Base-by-base conservation (phyloP, 169 alveolate species). In the Plasmodium vinckei region DNA sequence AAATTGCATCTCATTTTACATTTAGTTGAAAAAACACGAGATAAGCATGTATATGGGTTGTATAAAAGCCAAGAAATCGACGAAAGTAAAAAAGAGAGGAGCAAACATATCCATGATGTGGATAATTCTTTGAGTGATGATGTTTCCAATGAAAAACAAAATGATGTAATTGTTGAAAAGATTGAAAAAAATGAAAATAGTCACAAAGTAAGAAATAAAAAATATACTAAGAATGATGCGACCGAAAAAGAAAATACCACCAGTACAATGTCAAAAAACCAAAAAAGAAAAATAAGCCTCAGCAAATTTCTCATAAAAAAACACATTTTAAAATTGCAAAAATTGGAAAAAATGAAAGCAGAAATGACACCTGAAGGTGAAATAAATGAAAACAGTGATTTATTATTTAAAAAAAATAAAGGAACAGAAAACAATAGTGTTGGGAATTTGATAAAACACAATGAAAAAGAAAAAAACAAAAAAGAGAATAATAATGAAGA, bases 301-400 rank as follows among this genome's bases (percentile, higher is more conserved):
- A 61, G 88, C 42, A 77, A 77, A 64, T 77, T 77, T 53, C 72
- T 77, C 60, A 77, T 77, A 63, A 77, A 64, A 51, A 77, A 77
- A 15, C 65, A 77, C 49, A 65, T 77, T 42, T 27, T 63, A 6
- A 77, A 77, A 57, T 77, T 77, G 57, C 60, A 63, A 21, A 73
- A 61, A 27, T 17, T 51, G 4, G 75, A 73, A 53, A 59, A 61
- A 56, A 39, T 59, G 47, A 64, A 64, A 49, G 51, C 17, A 13
- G 12, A 13, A 27, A 51, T 15, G 17, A 5, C 54, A 15, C 33
- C 15, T 53, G 27, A 56, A 33, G 63, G 57, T 25, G 33, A 68
- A 13, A 53, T 60, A 17, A 69, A 44, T 9, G 75, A 46, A 21
- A 33, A 33, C 6, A 33, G 42, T 33, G 42, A 33, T 33, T 33